Evolutionary conservation across 306 rosid species (phyloP), one percentile per base, ranked within the genome.

Genomic region (Lagenaria siceraria): DNA sequence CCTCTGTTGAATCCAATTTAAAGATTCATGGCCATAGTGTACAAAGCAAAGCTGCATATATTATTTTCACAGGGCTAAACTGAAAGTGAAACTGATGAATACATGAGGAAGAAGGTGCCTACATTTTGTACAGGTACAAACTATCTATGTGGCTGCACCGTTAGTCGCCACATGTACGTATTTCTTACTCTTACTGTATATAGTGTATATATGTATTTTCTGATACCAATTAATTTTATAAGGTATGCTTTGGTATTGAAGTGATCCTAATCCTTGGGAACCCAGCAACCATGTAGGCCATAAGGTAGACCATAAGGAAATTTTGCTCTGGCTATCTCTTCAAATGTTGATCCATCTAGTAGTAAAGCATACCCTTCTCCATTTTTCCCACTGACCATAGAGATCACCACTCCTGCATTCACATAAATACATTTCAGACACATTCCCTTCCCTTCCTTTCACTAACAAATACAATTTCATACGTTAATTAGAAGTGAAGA

Each of bases 241-340:
- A 38, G 52, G 31, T 38, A 36, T 5, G 10, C 29, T 38, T 22
- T 11, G 10, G 19, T 42, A 18, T 19, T 59, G 52, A 35, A 78
- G 10, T 33, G 42, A 46, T 64, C 38, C 78, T 75, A 86, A 49
- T 78, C 36, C 33, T 77, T 85, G 35, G 98, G 96, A 81, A 94
- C 87, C 98, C 98, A 94, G 82, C 98, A 94, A 66, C 98, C 98
- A 82, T 94, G 98, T 81, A 94, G 84, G 0, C 98, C 98, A 70
- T 94, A 92, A 25, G 97, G 97, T 80, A 94, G 94, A 58, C 92
- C 97, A 66, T 89, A 88, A 61, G 99, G 99, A 88, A 92, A 90
- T 78, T 90, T 89, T 19, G 99, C 99, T 71, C 97, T 86, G 27
- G 99, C 99, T 70, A 95, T 83, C 89, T 95, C 99, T 85, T 88